These are phyloP conservation scores for Lojkania enalia DNA, from an alignment of 2,329 filamentous ascomycete genomes.

Conservation along the genomic window DNA sequence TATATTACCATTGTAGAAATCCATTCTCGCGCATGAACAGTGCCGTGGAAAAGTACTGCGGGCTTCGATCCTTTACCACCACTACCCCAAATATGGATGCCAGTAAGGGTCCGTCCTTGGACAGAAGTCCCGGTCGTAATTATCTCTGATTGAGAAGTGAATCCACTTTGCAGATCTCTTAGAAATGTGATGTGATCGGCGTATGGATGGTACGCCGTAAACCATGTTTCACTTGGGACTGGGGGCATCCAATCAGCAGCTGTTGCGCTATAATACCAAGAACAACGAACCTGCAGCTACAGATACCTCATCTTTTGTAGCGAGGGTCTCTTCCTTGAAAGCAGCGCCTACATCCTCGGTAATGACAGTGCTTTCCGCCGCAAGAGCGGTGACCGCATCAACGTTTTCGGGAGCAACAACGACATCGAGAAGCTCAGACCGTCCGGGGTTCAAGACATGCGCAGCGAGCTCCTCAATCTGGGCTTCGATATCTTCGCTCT, in stretches of 20 bases:
- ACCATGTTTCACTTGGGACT: conserved; percentile 42
- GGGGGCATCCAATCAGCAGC: conserved; percentile 5
- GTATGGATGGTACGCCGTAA: conserved; percentile 42
- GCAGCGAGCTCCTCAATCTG: conserved; percentile 37
- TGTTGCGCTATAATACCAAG: too few species aligned
- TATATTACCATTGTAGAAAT: conserved; percentile 40
- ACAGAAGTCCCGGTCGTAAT: conserved; percentile 38
- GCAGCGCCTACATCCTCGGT: conserved; percentile 41
- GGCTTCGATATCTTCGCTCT: conserved; percentile 26
- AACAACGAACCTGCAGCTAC: conserved; percentile 29
- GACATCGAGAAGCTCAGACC: conserved; percentile 33
- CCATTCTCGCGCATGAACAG: conserved; percentile 42
- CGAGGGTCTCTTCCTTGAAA: conserved; percentile 34
- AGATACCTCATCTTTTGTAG: conserved; percentile 18
- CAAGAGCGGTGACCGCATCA: conserved; percentile 33
- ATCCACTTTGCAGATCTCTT: conserved; percentile 37
- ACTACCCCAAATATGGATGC: conserved; percentile 45
- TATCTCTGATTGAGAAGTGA: conserved; percentile 38
- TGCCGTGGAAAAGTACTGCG: conserved; percentile 37
- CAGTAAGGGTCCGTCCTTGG: conserved; percentile 37
- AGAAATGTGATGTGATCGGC: conserved; percentile 41
- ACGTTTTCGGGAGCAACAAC: conserved; percentile 41
- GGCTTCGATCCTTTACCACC: conserved; percentile 43
- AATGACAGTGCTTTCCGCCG: conserved; percentile 31
- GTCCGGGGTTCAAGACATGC: conserved; percentile 39